Base-by-base conservation (phyloP, 768 basidiomycete genomes). In the Podaxis pistillaris region DNA sequence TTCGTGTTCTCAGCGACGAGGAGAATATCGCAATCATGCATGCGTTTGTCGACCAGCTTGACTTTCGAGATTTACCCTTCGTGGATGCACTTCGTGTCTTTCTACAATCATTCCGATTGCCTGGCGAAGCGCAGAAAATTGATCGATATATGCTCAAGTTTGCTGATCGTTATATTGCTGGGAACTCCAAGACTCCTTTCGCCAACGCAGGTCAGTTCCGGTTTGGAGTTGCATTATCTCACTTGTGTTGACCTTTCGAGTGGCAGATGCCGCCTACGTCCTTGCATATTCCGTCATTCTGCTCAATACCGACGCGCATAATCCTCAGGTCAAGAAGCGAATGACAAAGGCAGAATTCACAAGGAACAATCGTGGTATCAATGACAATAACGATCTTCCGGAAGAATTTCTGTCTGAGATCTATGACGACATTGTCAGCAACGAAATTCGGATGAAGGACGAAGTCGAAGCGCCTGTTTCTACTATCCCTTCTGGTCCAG, bases 101-200 rank as follows among this genome's bases (percentile, higher is more conserved):
- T 76, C 78, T 99, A 28, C 97, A 99, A 73, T 86, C 94, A 3
- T 98, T 98, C 84, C 91, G 97, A 53, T 83, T 99, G 19, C 97
- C 97, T 6, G 97, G 97, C 49, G 97, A 99, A 75, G 81, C 94
- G 0, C 97, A 99, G 74, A 98, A 98, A 77, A 98, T 99, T 67
- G 97, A 99, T 82, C 88, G 97, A 8, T 98, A 86, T 77, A 96
- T 99, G 94, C 86, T 98, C 59, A 99, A 99, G 74, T 99, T 98
- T 70, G 96, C 97, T 8, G 96, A 98, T 73, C 86, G 95, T 38
- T 99, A 94, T 73, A 94, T 98, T 65, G 92, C 89, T 12, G 89
- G 89, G 60, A 98, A 98, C 73, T 75, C 86, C 0, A 84, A 88
- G 67, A 91, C 91, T 0, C 82, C 86, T 1, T 99, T 98, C 70